Evolutionary conservation across 177 flowering plant genomes (phyloP).

Genomic region (Vitis hybrid): DNA sequence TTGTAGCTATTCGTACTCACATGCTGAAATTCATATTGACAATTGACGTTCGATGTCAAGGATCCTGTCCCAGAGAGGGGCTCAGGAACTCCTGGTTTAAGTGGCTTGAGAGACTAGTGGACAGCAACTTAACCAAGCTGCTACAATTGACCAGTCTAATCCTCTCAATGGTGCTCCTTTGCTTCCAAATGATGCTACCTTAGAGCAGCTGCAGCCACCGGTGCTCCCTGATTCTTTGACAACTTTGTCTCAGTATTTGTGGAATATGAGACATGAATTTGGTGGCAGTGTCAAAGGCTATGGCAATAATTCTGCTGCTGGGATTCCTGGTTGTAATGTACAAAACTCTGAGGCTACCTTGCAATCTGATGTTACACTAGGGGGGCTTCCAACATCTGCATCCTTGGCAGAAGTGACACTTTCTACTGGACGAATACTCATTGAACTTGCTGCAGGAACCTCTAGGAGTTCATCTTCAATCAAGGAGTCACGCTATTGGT

Average conservation of each 20-base stretch:
- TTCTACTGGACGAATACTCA: conserved; percentile 56
- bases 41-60: conserved; percentile 12
- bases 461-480: conserved; percentile 6
- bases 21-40: no score
- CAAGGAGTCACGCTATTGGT: conserved; percentile 27
- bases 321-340: conserved; percentile 19
- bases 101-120: conserved; percentile 30
- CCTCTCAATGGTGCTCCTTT: conserved; percentile 30
- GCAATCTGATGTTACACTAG: conserved; percentile 22
- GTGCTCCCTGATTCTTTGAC: conserved; percentile 80
- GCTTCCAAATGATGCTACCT: conserved; percentile 43
- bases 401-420: conserved; percentile 64
- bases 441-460: conserved; percentile 49
- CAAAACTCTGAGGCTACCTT: conserved; percentile 23
- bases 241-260: conserved; percentile 63
- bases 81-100: conserved; percentile 26
- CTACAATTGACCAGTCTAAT: conserved; percentile 20
- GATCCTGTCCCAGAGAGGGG: conserved; percentile 39
- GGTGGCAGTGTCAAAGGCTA: conserved; percentile 29
- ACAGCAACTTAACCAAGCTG: conserved; percentile 25
- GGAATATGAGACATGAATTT: conserved; percentile 55
- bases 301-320: conserved; percentile 26
- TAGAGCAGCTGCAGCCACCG: conserved; percentile 60
- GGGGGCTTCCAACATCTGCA: conserved; percentile 65
- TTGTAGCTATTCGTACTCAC: no score